Evolutionary conservation across 306 rosid genomes (phyloP).

Genomic region (Cercis canadensis): DNA sequence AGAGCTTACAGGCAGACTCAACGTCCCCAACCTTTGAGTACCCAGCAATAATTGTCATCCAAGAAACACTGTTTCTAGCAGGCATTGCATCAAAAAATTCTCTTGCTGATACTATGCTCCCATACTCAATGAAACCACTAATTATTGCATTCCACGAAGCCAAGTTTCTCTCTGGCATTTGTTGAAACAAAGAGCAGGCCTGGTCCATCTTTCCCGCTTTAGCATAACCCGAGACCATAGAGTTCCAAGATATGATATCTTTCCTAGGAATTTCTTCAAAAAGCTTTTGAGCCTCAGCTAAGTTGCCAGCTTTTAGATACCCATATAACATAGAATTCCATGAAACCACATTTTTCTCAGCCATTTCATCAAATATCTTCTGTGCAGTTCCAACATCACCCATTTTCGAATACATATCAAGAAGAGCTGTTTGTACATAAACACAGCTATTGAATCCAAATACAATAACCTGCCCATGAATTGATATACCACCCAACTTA

Average conservation of each 20-base stretch:
- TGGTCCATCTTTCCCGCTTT: slow-evolving; percentile 57
- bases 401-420: slow-evolving; percentile 63
- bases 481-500: slow-evolving; percentile 45
- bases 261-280: slow-evolving; percentile 63
- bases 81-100: slow-evolving; percentile 63
- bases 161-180: slow-evolving; percentile 62
- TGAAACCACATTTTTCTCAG: slow-evolving; percentile 68
- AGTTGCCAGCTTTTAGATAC: slow-evolving; percentile 58
- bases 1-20: slow-evolving; percentile 61
- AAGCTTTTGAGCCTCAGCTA: slow-evolving; percentile 53
- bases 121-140: slow-evolving; percentile 60
- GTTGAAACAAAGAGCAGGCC: slow-evolving; percentile 59
- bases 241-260: slow-evolving; percentile 78
- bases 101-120: slow-evolving; percentile 54
- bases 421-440: slow-evolving; percentile 72
- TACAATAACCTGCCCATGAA: slow-evolving; percentile 70
- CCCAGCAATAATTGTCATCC: slow-evolving; percentile 70
- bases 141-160: slow-evolving; percentile 82
- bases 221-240: slow-evolving; percentile 69
- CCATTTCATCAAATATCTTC: slow-evolving; percentile 68
- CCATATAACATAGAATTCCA: slow-evolving; percentile 82
- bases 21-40: slow-evolving; percentile 69
- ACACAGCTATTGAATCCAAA: slow-evolving; percentile 63
- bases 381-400: slow-evolving; percentile 57
- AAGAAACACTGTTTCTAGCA: slow-evolving; percentile 57